Percentiles rank a stretch among this genome's conserved stretches.
Evolutionary conservation across 345 rosid species (phyloP).

Genomic region (Trapa bicornis): DNA sequence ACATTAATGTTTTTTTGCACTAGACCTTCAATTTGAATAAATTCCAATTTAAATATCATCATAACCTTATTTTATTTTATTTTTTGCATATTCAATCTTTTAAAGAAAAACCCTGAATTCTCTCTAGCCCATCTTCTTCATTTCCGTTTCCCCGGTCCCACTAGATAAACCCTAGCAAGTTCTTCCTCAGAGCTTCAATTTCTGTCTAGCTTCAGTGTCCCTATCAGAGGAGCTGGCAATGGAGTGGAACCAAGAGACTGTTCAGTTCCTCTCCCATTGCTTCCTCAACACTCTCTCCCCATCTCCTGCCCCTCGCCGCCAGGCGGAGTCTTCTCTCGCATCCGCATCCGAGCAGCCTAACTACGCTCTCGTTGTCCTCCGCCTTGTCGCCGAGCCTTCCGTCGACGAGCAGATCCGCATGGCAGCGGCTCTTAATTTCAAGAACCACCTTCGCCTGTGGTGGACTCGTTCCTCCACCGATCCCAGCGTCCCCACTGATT

Average conservation of each 20-base stretch:
- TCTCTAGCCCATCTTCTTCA: too few species aligned
- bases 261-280: slow-evolving; percentile 63
- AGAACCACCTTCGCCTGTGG: slow-evolving; percentile 77
- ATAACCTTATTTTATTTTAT: too few species aligned
- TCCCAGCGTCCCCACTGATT: slow-evolving; percentile 14
- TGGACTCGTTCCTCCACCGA: slow-evolving; percentile 50
- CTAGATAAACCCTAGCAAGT: background rate
- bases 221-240: slow-evolving; percentile 10
- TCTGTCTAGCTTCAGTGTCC: background rate
- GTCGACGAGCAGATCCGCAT: slow-evolving; percentile 86
- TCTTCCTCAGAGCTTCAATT: background rate
- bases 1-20: too few species aligned
- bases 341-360: slow-evolving; percentile 57
- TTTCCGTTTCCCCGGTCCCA: background rate
- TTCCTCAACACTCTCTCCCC: slow-evolving; percentile 79
- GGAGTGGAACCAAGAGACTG: slow-evolving; percentile 61
- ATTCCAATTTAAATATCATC: too few species aligned
- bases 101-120: too few species aligned
- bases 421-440: slow-evolving; percentile 90
- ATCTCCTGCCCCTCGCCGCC: slow-evolving; percentile 64
- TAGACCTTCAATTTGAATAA: too few species aligned
- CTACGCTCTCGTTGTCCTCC: slow-evolving; percentile 71
- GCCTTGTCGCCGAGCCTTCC: slow-evolving; percentile 56
- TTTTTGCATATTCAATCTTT: too few species aligned
- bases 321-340: slow-evolving; percentile 55